A percentile compares a stretch with the other conserved stretches of the same genome.
Conservation (phyloP, 164 flowering plant species). For the Kingdonia uniflora region DNA sequence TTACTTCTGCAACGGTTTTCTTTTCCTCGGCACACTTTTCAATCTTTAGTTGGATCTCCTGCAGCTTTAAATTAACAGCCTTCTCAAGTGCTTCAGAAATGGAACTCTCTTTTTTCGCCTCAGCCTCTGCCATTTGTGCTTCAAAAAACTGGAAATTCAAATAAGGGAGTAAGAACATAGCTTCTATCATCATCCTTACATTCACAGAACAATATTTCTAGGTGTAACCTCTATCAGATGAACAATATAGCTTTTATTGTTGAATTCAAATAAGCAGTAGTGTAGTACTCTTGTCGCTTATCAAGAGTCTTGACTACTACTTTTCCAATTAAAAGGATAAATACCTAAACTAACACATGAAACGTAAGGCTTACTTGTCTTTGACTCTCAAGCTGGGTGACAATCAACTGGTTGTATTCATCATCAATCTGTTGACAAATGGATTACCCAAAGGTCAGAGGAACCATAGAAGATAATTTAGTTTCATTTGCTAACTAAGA, state of each 20-base stretch:
- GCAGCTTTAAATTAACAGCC: slow-evolving; percentile 41
- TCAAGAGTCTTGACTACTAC: no score
- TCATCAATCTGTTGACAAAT: slow-evolving; percentile 48
- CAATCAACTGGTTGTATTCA: slow-evolving; percentile 79
- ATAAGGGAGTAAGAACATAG: background rate
- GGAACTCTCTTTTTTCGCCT: slow-evolving; percentile 38
- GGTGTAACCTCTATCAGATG: no score
- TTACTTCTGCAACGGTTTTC: slow-evolving; percentile 43
- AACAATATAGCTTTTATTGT: no score
- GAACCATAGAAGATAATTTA: no score
- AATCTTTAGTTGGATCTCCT: slow-evolving; percentile 45
- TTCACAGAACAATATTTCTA: no score
- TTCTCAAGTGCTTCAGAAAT: slow-evolving; percentile 54
- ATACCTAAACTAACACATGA: background rate
- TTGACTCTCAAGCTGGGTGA: slow-evolving; percentile 74
- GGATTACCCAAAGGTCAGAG: background rate
- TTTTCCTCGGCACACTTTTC: slow-evolving; percentile 52
- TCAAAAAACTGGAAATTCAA: slow-evolving; percentile 57
- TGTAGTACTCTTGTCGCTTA: no score
- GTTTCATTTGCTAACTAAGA: no score
- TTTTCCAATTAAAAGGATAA: background rate
- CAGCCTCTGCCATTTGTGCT: slow-evolving; percentile 58
- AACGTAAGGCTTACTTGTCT: slow-evolving; percentile 50
- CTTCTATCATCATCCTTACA: background rate
- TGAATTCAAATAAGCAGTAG: no score